Percentiles rank a stretch among this genome's conserved stretches.
These are phyloP conservation scores for Euryodendron excelsum DNA, from an alignment of 148 eudicot genomes.

Conservation along the genomic window DNA sequence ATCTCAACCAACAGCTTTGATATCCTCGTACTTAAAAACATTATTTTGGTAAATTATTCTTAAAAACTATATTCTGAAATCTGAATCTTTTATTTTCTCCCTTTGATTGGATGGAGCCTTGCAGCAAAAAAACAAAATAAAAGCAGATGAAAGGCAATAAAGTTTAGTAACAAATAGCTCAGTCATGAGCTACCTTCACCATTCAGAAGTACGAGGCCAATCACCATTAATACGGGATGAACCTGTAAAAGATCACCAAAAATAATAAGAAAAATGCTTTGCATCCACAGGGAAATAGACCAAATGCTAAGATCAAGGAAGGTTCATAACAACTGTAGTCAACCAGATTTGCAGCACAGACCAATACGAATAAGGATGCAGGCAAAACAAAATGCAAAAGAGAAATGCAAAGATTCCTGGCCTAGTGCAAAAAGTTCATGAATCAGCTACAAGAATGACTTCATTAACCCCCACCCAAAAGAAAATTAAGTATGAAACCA, in stretches of 20 bases:
- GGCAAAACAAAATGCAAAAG: background rate
- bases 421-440: background rate
- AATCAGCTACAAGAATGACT: background rate
- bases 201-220: conserved; percentile 77
- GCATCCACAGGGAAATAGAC: background rate
- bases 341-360: background rate
- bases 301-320: background rate
- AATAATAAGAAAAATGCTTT: conserved; percentile 3
- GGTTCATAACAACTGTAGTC: background rate
- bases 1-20: no score
- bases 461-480: background rate
- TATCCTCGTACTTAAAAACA: no score
- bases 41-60: no score
- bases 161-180: no score
- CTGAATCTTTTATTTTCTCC: no score
- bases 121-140: no score
- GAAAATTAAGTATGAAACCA: background rate
- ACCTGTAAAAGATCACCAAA: conserved; percentile 47
- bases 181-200: no score
- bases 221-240: conserved; percentile 90
- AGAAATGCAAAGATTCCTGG: background rate
- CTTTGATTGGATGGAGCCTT: no score
- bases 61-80: no score
- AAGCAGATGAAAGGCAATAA: no score
- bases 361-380: background rate